phyloP scores from a whole-genome alignment of 169 alveolate species.

The Plasmodium relictum region DNA sequence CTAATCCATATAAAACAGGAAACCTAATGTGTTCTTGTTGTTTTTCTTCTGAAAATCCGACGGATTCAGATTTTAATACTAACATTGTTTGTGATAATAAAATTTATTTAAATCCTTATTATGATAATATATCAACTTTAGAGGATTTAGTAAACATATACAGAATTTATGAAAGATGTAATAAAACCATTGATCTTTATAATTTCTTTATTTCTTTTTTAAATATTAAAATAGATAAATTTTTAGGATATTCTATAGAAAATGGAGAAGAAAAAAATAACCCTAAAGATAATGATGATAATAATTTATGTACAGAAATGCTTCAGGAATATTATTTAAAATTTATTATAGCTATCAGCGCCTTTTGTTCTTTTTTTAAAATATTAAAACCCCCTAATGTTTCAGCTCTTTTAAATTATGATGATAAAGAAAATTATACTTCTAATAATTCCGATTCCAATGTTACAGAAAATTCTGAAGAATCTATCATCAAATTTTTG shows the following conservation, averaged over 20 bases:
- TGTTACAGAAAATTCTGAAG: not conserved
- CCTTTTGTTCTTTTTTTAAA: constrained; percentile 53
- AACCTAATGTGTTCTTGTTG: constrained; percentile 65
- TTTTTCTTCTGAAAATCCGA: constrained; percentile 6
- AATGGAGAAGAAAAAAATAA: not conserved
- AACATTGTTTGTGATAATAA: constrained; percentile 29
- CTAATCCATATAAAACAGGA: constrained; percentile 64
- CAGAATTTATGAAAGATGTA: constrained; percentile 46
- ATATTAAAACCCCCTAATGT: constrained; percentile 65
- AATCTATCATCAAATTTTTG: constrained; percentile 28
- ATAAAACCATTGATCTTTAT: constrained; percentile 47
- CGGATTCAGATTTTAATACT: constrained; percentile 4
- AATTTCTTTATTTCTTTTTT: constrained; percentile 32
- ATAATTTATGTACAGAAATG: constrained; percentile 1
- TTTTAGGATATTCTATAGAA: not conserved
- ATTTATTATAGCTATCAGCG: constrained; percentile 35
- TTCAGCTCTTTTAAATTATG: constrained; percentile 55
- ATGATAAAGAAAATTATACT: not conserved
- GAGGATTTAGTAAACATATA: constrained; percentile 54
- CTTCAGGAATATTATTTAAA: constrained; percentile 66
- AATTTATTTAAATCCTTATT: constrained; percentile 49
- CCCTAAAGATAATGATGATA: not conserved
- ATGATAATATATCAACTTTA: constrained; percentile 40
- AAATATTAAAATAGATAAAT: constrained; percentile 41
- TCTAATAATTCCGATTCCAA: not conserved